Percentiles rank a stretch among this genome's conserved stretches.
phyloP scores from a whole-genome alignment of 2,329 filamentous ascomycete genomes.

The Penicillium sumatraense region DNA sequence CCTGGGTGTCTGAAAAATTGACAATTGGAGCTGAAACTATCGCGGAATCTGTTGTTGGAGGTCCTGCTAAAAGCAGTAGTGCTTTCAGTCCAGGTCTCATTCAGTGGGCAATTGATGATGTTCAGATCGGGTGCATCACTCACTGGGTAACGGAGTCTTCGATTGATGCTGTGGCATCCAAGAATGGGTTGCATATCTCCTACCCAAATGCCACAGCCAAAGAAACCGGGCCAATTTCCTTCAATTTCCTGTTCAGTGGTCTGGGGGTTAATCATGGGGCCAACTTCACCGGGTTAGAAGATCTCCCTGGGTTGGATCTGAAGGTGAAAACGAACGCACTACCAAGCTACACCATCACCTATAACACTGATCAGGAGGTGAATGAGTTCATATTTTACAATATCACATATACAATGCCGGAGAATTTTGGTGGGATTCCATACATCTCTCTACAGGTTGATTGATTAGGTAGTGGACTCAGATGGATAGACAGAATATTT shows the following conservation, averaged over 20 bases:
- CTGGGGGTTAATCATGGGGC: conserved; percentile 52
- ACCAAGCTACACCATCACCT: conserved; percentile 16
- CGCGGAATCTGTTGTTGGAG: conserved; percentile 60
- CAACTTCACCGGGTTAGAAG: conserved; percentile 22
- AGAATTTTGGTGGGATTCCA: conserved; percentile 11
- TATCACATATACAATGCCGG: conserved; percentile 22
- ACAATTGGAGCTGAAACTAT: conserved; percentile 66
- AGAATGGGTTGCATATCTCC: conserved; percentile 52
- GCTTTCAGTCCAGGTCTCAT: conserved; percentile 65
- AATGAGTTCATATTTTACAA: conserved; percentile 25
- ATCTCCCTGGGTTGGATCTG: conserved; percentile 15
- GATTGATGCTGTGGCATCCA: conserved; percentile 48
- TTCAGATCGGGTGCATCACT: conserved; percentile 28
- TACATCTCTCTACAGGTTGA: conserved; percentile 14
- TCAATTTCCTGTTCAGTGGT: conserved; percentile 22
- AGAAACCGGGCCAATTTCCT: conserved; percentile 6
- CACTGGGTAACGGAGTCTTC: conserved; percentile 48
- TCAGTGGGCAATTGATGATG: conserved; percentile 57
- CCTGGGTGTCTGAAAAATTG: conserved; percentile 61
- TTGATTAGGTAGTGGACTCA: not conserved
- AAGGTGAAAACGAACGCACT: conserved; percentile 16
- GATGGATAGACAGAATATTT: too few species aligned
- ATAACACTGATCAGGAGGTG: conserved; percentile 19
- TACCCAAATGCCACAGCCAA: conserved; percentile 57
- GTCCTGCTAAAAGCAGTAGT: conserved; percentile 55